These are phyloP conservation scores for Fallopia convolvulus DNA, from an alignment of 148 eudicot species.

Conservation along the genomic window DNA sequence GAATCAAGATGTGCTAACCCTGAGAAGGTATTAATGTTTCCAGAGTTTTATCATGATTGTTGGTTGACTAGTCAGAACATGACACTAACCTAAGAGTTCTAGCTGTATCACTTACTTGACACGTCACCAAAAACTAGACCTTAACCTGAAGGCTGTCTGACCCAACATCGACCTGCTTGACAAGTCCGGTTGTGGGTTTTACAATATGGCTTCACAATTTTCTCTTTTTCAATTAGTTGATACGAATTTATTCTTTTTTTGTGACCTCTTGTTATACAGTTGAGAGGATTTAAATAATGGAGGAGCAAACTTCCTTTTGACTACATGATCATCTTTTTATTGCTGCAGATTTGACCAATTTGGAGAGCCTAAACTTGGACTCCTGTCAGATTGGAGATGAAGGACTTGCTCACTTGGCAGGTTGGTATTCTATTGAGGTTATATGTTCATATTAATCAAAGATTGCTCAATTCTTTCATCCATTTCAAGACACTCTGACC, in stretches of 20 bases:
- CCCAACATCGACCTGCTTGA: background rate
- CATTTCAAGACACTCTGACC: conserved; percentile 9
- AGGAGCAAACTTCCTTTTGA: background rate
- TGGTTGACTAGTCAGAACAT: conserved; percentile 2
- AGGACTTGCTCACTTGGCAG: conserved; percentile 54
- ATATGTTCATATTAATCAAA: background rate
- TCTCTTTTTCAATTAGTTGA: background rate
- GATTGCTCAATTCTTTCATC: background rate
- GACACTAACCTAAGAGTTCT: background rate
- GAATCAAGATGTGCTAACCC: conserved; percentile 5
- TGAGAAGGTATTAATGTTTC: conserved; percentile 9
- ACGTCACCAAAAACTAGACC: background rate
- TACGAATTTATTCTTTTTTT: background rate
- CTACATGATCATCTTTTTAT: background rate
- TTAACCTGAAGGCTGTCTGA: background rate
- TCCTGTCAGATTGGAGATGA: conserved; percentile 83
- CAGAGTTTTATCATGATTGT: background rate
- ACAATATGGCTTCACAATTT: background rate
- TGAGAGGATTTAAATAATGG: background rate
- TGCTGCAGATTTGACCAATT: conserved; percentile 50
- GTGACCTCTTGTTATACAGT: background rate
- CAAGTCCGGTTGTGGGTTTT: background rate
- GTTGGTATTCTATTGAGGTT: conserved; percentile 7
- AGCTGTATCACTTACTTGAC: background rate
- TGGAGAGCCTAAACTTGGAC: conserved; percentile 91